Percentiles rank a stretch among this genome's conserved stretches.
phyloP scores from a whole-genome alignment of 148 eudicot genomes.

The Cornus florida region DNA sequence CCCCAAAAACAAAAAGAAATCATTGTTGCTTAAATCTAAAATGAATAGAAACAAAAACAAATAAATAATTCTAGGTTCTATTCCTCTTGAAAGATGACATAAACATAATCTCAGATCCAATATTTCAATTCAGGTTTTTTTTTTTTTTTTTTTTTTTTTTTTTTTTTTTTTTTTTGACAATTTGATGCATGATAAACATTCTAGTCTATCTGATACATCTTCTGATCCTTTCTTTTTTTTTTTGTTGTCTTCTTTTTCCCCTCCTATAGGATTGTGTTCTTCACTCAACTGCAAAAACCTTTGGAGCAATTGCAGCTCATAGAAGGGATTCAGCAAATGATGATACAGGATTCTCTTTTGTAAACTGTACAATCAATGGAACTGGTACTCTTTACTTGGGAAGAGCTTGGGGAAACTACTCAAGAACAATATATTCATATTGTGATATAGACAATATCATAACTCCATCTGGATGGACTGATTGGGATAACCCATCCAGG shows the following conservation, averaged over 20 bases:
- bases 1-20: too few species aligned
- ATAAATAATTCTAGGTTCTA: too few species aligned
- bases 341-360: conserved; percentile 82
- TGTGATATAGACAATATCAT: conserved; percentile 56
- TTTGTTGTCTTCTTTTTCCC: background rate
- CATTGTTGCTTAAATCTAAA: too few species aligned
- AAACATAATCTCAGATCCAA: too few species aligned
- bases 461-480: conserved; percentile 76
- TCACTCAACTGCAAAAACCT: conserved; percentile 50
- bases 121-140: too few species aligned
- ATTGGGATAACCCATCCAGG: conserved; percentile 52
- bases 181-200: too few species aligned
- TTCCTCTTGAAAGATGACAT: too few species aligned
- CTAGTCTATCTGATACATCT: too few species aligned
- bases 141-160: too few species aligned
- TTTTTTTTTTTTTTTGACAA: too few species aligned
- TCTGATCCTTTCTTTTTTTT: too few species aligned
- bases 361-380: conserved; percentile 72
- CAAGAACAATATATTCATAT: conserved; percentile 66
- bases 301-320: conserved; percentile 91
- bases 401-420: conserved; percentile 91
- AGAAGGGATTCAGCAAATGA: conserved; percentile 48
- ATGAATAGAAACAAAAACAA: too few species aligned
- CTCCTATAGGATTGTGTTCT: conserved; percentile 55
- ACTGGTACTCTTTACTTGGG: conserved; percentile 59